Evolutionary conservation across 2,329 filamentous ascomycete species (phyloP), one percentile per base, ranked within the genome.

Genomic region (Cercospora canescens): DNA sequence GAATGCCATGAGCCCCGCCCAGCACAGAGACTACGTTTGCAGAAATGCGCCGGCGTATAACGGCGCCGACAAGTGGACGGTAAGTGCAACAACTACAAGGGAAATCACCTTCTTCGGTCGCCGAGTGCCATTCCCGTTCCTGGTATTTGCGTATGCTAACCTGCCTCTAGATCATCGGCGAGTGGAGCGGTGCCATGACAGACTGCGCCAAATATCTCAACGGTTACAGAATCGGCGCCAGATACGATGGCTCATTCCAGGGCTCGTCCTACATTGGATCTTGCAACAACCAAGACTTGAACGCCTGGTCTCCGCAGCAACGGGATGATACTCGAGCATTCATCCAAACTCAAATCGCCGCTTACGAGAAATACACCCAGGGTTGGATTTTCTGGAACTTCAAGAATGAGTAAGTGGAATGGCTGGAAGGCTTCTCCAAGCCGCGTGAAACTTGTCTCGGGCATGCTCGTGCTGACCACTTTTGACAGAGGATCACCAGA

Each of bases 131-230:
- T 12, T 8, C 21, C 4, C n/a, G 16, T 2, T 45, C 12, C 18
- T 16, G 2, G 8, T 2, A 3, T 28, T 12, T 11, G 28, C 45
- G 2, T 1, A 28, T 28, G 6, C 45, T 50, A 9, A 50, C 24
- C 2, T 8, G 1, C 21, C 4, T 28, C 0, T 4, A 50, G 45
- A 80, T 91, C 62, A 84, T 89, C 5, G 89, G 89, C 48, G 89
- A 91, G 75, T 91, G 89, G 88, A 87, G 85, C 1, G 88, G 83
- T 24, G 89, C 88, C 14, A 85, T 90, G 82, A 91, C 89, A 2
- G 86, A 88, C 73, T 86, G 85, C 70, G 84, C 85, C 11, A 76
- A 76, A 34, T 80, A 79, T 48, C 79, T 84, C 57, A 84, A 84
- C 66, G 81, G 89, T 45, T 85, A 84, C 64, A 84, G 84, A 2